Conservation (phyloP, 495 filamentous ascomycete species). For the Penicillium diatomitis region DNA sequence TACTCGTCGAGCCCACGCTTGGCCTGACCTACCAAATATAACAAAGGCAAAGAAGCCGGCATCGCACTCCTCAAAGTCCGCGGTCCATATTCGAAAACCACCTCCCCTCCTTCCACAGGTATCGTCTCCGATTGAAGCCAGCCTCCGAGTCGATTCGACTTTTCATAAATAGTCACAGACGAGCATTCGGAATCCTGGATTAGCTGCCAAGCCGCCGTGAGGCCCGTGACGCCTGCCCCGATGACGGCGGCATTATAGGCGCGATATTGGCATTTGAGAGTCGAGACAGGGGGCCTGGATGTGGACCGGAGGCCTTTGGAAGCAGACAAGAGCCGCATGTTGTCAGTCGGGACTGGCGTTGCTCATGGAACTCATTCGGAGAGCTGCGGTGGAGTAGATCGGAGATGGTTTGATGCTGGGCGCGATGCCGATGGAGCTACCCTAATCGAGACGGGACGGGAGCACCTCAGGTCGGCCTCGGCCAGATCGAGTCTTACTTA, state of each 20-base stretch:
- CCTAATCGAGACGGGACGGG: not conserved
- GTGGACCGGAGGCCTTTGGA: constrained; percentile 13
- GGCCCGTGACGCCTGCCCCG: constrained; percentile 85
- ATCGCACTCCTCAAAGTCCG: constrained; percentile 58
- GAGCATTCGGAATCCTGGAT: constrained; percentile 47
- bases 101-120: constrained; percentile 47
- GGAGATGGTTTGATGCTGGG: too few relatives aligned
- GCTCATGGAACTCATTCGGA: not conserved
- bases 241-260: constrained; percentile 57
- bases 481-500: constrained; percentile 8
- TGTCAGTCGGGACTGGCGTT: constrained; percentile 1
- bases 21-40: constrained; percentile 44
- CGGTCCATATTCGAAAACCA: constrained; percentile 80
- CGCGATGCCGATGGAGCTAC: too few relatives aligned
- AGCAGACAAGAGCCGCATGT: constrained; percentile 24
- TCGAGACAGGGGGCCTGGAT: constrained; percentile 10
- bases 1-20: not conserved
- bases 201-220: constrained; percentile 71
- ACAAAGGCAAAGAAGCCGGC: constrained; percentile 37
- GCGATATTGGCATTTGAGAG: constrained; percentile 12
- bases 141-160: constrained; percentile 58
- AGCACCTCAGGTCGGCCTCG: constrained; percentile 1
- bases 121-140: constrained; percentile 69
- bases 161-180: constrained; percentile 73
- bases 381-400: not conserved